These are phyloP conservation scores for Beauveria sp. DNA, from an alignment of 2,329 filamentous ascomycete species.

Conservation along the genomic window DNA sequence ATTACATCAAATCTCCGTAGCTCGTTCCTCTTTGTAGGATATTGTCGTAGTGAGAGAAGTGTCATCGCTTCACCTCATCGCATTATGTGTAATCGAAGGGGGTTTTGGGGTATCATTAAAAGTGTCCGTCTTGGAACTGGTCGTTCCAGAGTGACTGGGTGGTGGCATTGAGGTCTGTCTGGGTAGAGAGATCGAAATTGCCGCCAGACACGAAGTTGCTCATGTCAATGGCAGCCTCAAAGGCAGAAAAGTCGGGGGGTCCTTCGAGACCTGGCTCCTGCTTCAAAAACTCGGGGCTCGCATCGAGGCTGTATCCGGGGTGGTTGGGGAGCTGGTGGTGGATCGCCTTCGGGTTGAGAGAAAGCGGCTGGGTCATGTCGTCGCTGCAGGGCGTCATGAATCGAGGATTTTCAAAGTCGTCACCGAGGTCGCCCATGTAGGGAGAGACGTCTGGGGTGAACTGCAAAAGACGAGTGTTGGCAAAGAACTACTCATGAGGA, in stretches of 20 bases:
- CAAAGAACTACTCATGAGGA: constrained; percentile 20
- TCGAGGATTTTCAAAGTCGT: constrained; percentile 28
- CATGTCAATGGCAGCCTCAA: constrained; percentile 33
- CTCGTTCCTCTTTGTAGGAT: constrained; percentile 5
- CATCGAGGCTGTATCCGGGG: constrained; percentile 15
- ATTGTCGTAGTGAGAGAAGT: background rate
- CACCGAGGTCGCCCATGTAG: constrained; percentile 27
- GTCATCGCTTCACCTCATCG: constrained; percentile 8
- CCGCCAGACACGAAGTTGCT: constrained; percentile 26
- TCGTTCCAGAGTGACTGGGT: constrained; percentile 25
- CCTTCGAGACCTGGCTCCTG: constrained; percentile 22
- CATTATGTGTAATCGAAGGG: constrained; percentile 3
- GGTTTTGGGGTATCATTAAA: constrained; percentile 22
- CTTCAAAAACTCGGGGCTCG: constrained; percentile 21
- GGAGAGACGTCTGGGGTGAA: constrained; percentile 33
- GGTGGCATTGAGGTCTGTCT: constrained; percentile 18
- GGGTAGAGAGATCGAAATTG: constrained; percentile 23
- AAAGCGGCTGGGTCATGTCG: constrained; percentile 29
- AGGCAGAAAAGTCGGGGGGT: constrained; percentile 31
- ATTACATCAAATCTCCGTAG: constrained; percentile 7
- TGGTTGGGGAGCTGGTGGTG: background rate
- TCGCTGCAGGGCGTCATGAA: constrained; percentile 50
- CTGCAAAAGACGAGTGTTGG: constrained; percentile 24
- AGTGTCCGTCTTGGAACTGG: constrained; percentile 23
- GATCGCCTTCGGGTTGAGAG: constrained; percentile 19